These are phyloP conservation scores for Solanum pimpinellifolium DNA, from an alignment of 257 asterid genomes.

Conservation along the genomic window DNA sequence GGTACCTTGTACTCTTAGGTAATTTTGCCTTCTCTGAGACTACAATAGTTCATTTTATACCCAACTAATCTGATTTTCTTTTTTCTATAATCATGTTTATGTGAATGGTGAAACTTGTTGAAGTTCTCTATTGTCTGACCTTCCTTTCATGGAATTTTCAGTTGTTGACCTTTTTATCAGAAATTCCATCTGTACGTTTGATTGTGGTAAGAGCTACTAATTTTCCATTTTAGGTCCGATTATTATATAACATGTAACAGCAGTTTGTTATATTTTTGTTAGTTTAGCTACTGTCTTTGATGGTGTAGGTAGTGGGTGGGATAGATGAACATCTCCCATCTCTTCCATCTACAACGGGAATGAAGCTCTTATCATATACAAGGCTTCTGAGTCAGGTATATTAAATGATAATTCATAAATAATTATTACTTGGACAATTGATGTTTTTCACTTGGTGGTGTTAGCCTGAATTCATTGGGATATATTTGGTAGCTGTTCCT, in stretches of 20 bases:
- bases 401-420: background rate
- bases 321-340: slow-evolving; percentile 87
- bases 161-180: slow-evolving; percentile 79
- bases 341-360: slow-evolving; percentile 66
- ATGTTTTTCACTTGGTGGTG: background rate
- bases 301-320: slow-evolving; percentile 80
- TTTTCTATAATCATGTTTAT: background rate
- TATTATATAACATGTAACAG: background rate
- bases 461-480: background rate
- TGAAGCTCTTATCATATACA: slow-evolving; percentile 58
- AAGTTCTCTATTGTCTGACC: background rate
- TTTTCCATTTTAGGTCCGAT: background rate
- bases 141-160: slow-evolving; percentile 15
- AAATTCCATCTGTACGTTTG: slow-evolving; percentile 65
- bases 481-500: background rate
- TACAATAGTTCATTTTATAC: background rate
- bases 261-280: background rate
- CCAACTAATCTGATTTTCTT: background rate
- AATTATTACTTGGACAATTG: background rate
- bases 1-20: background rate
- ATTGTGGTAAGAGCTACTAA: slow-evolving; percentile 63
- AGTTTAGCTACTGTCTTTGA: slow-evolving; percentile 1
- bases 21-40: background rate
- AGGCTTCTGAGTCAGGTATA: slow-evolving; percentile 68
- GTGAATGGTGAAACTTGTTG: background rate